These are phyloP conservation scores for Apiotrichum porosum DNA, from an alignment of 1,284 basidiomycete genomes.

Conservation along the genomic window DNA sequence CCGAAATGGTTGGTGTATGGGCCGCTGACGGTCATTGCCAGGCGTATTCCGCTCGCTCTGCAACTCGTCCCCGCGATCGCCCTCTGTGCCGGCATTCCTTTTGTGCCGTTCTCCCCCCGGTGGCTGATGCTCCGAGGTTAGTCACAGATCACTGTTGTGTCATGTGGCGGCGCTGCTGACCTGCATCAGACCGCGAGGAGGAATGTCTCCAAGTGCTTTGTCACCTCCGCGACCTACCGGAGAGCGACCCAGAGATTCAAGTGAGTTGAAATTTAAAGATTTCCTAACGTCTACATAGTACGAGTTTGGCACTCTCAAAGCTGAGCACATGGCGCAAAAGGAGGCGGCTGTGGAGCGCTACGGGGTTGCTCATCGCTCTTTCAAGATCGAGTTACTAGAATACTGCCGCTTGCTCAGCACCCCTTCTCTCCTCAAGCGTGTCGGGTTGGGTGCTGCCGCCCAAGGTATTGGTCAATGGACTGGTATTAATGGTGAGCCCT, in stretches of 20 bases:
- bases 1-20: too few species aligned
- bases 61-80: conserved; percentile 58
- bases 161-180: too few species aligned
- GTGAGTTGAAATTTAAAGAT: too few species aligned
- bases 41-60: conserved; percentile 63
- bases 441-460: conserved; percentile 42
- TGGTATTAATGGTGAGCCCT: conserved; percentile 41
- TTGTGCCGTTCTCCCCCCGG: conserved; percentile 54
- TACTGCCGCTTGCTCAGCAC: conserved; percentile 45
- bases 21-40: too few species aligned
- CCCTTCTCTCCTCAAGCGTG: conserved; percentile 36
- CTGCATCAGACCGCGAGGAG: conserved; percentile 65
- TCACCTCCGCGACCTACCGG: too few species aligned
- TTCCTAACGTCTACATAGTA: conserved; percentile 63
- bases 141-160: too few species aligned
- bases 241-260: too few species aligned
- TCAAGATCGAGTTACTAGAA: conserved; percentile 33
- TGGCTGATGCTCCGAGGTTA: conserved; percentile 58
- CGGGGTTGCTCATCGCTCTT: conserved; percentile 35
- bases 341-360: conserved; percentile 52
- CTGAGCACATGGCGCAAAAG: conserved; percentile 67
- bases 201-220: conserved; percentile 65
- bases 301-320: conserved; percentile 76
- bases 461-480: conserved; percentile 48
- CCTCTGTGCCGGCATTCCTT: conserved; percentile 32